Evolutionary conservation across 208 protist genomes (phyloP).

Genomic region (Trypanosoma melophagium): DNA sequence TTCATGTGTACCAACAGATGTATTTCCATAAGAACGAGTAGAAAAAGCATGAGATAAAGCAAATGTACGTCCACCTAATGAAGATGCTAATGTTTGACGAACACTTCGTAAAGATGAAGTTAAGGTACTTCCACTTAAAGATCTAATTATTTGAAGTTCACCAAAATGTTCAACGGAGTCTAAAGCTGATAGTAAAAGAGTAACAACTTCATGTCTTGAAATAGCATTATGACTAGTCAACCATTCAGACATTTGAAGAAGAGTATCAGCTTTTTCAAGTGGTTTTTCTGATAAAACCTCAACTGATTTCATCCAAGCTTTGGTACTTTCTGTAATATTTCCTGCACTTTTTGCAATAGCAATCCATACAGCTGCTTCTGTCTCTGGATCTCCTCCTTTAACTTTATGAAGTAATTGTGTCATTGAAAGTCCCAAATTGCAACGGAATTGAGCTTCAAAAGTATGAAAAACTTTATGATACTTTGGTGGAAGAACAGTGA

Average conservation of each 20-base stretch:
- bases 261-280: constrained; percentile 40
- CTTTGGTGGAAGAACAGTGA: constrained; percentile 48
- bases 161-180: constrained; percentile 33
- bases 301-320: constrained; percentile 52
- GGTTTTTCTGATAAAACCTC: constrained; percentile 35
- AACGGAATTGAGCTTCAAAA: constrained; percentile 59
- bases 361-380: constrained; percentile 69
- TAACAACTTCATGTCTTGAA: constrained; percentile 27
- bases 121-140: background rate
- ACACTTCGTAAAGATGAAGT: background rate
- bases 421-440: constrained; percentile 40
- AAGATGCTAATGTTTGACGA: constrained; percentile 11
- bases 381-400: constrained; percentile 53
- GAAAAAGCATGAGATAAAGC: background rate
- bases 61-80: constrained; percentile 18
- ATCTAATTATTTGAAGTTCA: background rate
- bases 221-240: constrained; percentile 21
- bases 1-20: background rate
- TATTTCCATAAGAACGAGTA: background rate
- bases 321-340: constrained; percentile 28
- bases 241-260: constrained; percentile 46
- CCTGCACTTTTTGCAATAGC: constrained; percentile 44
- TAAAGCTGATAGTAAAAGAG: constrained; percentile 34
- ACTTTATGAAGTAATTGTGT: constrained; percentile 35
- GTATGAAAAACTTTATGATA: constrained; percentile 52